Conservation (phyloP, 2,329 filamentous ascomycete genomes). For the Didymella exigua region DNA sequence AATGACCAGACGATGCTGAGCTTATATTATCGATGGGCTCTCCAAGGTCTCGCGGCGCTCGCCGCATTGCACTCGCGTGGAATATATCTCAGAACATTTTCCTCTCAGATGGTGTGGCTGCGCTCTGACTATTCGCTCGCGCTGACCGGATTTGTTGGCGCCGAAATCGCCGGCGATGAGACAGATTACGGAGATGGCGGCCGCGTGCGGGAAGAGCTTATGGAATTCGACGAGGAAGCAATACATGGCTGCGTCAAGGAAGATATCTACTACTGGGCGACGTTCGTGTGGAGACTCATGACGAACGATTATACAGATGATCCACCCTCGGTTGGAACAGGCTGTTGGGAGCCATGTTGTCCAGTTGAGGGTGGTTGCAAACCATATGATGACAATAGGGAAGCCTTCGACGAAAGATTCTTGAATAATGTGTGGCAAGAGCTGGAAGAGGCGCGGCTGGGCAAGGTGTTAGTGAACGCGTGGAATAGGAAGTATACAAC, state of each 20-base stretch:
- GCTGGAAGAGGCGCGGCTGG: not conserved
- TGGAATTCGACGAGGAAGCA: not conserved
- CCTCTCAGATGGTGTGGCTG: not conserved
- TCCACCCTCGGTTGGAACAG: too few species aligned
- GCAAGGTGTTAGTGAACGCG: not conserved
- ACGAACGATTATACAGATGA: not conserved
- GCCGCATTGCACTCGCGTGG: not conserved
- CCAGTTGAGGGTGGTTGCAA: too few species aligned
- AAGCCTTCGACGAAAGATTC: too few species aligned
- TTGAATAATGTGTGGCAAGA: too few species aligned
- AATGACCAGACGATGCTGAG: not conserved
- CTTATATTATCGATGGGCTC: not conserved
- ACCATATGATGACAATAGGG: too few species aligned
- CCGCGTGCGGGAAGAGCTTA: not conserved
- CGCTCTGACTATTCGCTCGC: not conserved
- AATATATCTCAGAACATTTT: not conserved
- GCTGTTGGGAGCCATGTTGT: too few species aligned
- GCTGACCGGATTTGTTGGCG: not conserved
- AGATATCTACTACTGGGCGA: not conserved
- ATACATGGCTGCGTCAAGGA: not conserved
- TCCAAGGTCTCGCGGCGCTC: not conserved
- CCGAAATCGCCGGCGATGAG: not conserved
- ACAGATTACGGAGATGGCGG: not conserved
- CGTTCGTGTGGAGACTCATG: conserved; percentile 1
- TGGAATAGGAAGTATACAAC: not conserved